These are phyloP conservation scores for Nicotiana noctiflora DNA, from an alignment of 257 asterid genomes.

Conservation along the genomic window DNA sequence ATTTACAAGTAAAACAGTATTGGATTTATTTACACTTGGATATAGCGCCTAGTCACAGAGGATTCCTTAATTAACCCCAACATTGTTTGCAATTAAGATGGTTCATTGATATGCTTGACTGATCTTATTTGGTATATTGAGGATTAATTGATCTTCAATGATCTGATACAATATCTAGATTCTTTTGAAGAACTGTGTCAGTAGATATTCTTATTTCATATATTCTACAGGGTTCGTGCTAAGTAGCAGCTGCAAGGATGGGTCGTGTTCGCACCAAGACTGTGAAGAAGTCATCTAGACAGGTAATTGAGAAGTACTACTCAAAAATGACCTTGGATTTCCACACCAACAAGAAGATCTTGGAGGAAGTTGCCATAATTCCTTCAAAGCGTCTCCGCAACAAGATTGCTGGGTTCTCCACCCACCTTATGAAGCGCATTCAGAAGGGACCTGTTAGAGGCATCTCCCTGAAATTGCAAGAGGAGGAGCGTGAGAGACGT, in stretches of 20 bases:
- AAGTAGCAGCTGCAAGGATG: slow-evolving; percentile 19
- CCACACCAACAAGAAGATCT: slow-evolving; percentile 42
- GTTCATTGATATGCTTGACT: not conserved
- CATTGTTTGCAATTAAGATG: not conserved
- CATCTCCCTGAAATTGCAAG: slow-evolving; percentile 37
- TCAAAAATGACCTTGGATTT: slow-evolving; percentile 49
- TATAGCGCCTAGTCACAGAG: not conserved
- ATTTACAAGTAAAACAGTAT: not conserved
- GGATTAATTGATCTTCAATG: not conserved
- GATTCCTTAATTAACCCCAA: not conserved
- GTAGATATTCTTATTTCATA: not conserved
- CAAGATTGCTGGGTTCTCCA: slow-evolving; percentile 40
- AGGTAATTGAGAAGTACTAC: slow-evolving; percentile 42
- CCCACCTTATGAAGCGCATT: slow-evolving; percentile 42
- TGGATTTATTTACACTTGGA: not conserved
- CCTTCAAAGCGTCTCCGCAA: slow-evolving; percentile 37
- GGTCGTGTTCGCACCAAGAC: slow-evolving; percentile 53
- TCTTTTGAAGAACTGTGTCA: not conserved
- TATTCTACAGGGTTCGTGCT: not conserved
- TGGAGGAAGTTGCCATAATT: slow-evolving; percentile 37
- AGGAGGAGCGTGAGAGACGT: slow-evolving; percentile 43
- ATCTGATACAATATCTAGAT: not conserved
- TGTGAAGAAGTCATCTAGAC: slow-evolving; percentile 46
- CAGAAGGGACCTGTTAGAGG: slow-evolving; percentile 40
- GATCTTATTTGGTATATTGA: not conserved